Conservation (phyloP, 495 filamentous ascomycete genomes). For the Delitschia confertaspora region DNA sequence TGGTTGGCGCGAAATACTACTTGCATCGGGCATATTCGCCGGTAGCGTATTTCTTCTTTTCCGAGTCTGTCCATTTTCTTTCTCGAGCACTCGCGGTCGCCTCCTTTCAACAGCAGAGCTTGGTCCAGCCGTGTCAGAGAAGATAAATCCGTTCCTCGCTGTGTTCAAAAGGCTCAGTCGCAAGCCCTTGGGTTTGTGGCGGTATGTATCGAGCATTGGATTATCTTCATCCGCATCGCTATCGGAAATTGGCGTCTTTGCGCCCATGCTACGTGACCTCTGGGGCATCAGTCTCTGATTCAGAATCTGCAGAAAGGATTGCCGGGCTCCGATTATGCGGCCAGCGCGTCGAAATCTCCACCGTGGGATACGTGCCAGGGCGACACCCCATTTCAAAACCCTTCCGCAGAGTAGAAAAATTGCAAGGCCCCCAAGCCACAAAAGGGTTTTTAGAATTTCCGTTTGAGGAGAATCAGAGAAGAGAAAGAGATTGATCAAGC, state of each 20-base stretch:
- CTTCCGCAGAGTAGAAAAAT: slow-evolving; percentile 64
- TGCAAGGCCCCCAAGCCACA: slow-evolving; percentile 81
- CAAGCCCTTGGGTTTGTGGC: slow-evolving; percentile 9
- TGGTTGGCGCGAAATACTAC: background rate
- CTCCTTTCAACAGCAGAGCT: slow-evolving; percentile 21
- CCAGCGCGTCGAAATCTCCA: slow-evolving; percentile 72
- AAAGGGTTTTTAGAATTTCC: slow-evolving; percentile 66
- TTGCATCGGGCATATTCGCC: background rate
- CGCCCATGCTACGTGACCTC: slow-evolving; percentile 24
- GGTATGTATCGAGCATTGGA: slow-evolving; percentile 11
- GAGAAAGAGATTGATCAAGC: slow-evolving; percentile 73
- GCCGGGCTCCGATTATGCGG: slow-evolving; percentile 39
- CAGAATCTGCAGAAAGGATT: slow-evolving; percentile 44
- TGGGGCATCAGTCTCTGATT: slow-evolving; percentile 32
- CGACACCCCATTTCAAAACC: slow-evolving; percentile 77
- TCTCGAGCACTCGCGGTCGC: background rate
- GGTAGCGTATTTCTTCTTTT: slow-evolving; percentile 17
- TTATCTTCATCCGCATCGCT: slow-evolving; percentile 38
- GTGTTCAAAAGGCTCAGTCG: slow-evolving; percentile 15
- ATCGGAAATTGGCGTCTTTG: slow-evolving; percentile 41
- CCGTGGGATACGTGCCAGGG: slow-evolving; percentile 76
- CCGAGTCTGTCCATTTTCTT: background rate
- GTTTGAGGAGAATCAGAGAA: slow-evolving; percentile 75
- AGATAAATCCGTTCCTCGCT: background rate
- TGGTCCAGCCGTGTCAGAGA: slow-evolving; percentile 8